phyloP scores from a whole-genome alignment of 2,329 filamentous ascomycete species.

The Penicillium glabrum region DNA sequence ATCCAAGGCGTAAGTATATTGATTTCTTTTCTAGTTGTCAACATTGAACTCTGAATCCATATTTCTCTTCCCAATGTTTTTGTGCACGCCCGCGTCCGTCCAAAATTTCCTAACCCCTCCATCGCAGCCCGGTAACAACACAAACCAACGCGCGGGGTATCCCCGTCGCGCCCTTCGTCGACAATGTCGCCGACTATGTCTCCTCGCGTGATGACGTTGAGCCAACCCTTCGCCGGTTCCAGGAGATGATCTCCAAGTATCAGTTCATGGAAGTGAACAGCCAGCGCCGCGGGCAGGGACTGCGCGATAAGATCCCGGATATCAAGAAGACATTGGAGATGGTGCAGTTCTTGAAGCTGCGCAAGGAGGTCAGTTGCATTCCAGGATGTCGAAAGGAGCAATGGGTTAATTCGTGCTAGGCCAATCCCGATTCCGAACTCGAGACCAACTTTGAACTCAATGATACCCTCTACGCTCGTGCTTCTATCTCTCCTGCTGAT shows the following conservation, averaged over 20 bases:
- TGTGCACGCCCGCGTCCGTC: not conserved
- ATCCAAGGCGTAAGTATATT: slow-evolving; percentile 24
- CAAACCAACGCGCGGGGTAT: slow-evolving; percentile 48
- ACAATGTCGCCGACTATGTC: slow-evolving; percentile 49
- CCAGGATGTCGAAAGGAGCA: not conserved
- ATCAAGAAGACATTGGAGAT: slow-evolving; percentile 95
- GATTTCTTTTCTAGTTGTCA: not conserved
- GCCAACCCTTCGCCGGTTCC: slow-evolving; percentile 46
- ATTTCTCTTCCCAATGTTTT: not conserved
- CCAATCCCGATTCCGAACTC: slow-evolving; percentile 57
- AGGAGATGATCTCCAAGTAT: slow-evolving; percentile 75
- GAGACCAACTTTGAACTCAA: slow-evolving; percentile 96
- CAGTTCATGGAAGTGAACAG: slow-evolving; percentile 99
- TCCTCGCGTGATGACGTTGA: slow-evolving; percentile 47
- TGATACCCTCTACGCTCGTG: slow-evolving; percentile 91
- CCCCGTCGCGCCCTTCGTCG: slow-evolving; percentile 48
- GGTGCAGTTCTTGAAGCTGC: slow-evolving; percentile 78
- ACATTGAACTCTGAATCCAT: not conserved
- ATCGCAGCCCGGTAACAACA: slow-evolving; percentile 24
- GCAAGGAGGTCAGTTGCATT: slow-evolving; percentile 59
- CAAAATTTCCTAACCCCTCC: slow-evolving; percentile 21
- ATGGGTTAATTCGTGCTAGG: slow-evolving; percentile 11
- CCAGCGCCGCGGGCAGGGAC: slow-evolving; percentile 73
- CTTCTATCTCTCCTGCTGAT: slow-evolving; percentile 71
- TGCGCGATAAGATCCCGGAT: slow-evolving; percentile 95